Base-by-base conservation (phyloP, 768 basidiomycete species). In the Suillus lakei region DNA sequence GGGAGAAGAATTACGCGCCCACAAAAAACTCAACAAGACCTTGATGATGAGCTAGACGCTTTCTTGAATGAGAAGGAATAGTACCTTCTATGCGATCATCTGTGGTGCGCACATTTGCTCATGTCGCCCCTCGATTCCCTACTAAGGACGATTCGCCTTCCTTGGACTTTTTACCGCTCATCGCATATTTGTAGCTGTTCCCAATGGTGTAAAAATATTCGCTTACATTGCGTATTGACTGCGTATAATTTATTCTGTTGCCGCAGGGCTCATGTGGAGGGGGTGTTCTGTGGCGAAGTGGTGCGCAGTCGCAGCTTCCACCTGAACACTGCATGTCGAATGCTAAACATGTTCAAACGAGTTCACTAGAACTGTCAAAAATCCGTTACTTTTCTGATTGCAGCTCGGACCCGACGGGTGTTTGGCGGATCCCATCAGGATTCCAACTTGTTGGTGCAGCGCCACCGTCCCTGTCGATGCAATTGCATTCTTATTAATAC, bases 41-140 rank as follows among this genome's bases (percentile, higher is more conserved):
- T 95, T 43, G 93, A 95, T 67, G 91, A 89, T 58, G 93, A 95
- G 71, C 79, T 95, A 55, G 93, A 95, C 38, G 89, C 90, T 18
- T 94, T 94, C 76, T 74, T 92, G 68, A 87, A 85, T 32, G 81
- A 83, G 67, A 81, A 81, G 69, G 77, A 81, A 64, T 83, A 70
- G 73, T 59, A 54, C 60, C 18, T 32, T 32, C 18, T n/a, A 18
- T 39, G 58, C 10, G 16, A 18, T 53, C 32, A n/a, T 46, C 36
- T 30, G n/a, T 63, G 21, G 60, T 39, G 15, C 53, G 21, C 38
- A 59, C 10, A 12, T 41, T 41, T 59, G 23, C 23, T 28, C 16
- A 10, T 41, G 1, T 21, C 18, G 6, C 18, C n/a, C n/a, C 26
- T 18, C 5, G 10, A 26, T 39, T 59, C 28, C 26, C 2, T 38